A percentile compares a stretch with the other conserved stretches of the same genome.
Evolutionary conservation across 345 rosid genomes (phyloP).

Genomic region (Eucalyptus curtisii): DNA sequence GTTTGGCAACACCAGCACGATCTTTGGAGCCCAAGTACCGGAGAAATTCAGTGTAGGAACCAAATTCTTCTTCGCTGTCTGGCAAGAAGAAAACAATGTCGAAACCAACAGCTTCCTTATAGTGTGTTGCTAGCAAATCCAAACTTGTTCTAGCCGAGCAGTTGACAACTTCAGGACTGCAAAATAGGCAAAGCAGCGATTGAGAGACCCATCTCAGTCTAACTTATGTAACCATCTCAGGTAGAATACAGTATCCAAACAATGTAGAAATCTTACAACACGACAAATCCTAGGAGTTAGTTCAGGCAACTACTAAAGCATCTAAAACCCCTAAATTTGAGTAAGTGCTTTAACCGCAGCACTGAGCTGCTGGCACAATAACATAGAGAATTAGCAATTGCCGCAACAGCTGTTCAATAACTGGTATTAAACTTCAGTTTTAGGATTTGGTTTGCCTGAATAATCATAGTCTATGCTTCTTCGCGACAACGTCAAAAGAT

Average conservation of each 20-base stretch:
- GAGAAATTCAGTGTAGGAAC: slow-evolving; percentile 90
- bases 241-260: not conserved
- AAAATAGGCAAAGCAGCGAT: not conserved
- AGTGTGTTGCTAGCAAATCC: slow-evolving; percentile 87
- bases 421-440: not conserved
- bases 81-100: slow-evolving; percentile 91
- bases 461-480: not conserved
- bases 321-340: not conserved
- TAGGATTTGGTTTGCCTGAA: not conserved
- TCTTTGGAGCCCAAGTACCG: slow-evolving; percentile 79
- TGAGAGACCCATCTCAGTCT: not conserved
- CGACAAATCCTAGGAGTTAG: not conserved
- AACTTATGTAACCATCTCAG: not conserved
- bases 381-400: not conserved
- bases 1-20: slow-evolving; percentile 96
- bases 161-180: slow-evolving; percentile 81
- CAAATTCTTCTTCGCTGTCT: slow-evolving; percentile 90
- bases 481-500: not conserved
- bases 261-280: not conserved
- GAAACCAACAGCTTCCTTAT: slow-evolving; percentile 63
- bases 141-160: slow-evolving; percentile 98
- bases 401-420: not conserved
- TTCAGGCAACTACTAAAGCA: not conserved
- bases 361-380: not conserved
- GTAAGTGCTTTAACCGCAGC: not conserved